Conservation (phyloP, 345 rosid genomes). For the Atalantia buxifolia region DNA sequence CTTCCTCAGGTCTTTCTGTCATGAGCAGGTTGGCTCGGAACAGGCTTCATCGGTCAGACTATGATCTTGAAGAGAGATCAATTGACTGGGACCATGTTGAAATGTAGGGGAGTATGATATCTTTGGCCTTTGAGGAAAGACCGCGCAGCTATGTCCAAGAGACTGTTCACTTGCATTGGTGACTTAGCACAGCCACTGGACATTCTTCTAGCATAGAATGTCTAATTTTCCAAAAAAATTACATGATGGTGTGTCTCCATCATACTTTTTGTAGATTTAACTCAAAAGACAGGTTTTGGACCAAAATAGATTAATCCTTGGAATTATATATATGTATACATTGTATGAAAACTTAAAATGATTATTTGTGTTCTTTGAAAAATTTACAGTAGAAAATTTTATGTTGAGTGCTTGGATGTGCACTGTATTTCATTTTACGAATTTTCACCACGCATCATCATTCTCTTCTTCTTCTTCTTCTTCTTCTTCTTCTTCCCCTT, state of each 20-base stretch:
- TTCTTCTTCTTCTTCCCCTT: no score
- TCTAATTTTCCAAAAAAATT: neutral
- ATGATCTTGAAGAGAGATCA: conserved; percentile 38
- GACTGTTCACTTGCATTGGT: neutral
- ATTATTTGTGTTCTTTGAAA: neutral
- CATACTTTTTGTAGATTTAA: neutral
- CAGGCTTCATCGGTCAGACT: conserved; percentile 45
- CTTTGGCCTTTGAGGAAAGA: neutral
- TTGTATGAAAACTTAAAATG: neutral
- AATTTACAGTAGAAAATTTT: neutral
- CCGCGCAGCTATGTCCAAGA: neutral
- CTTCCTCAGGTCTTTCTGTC: conserved; percentile 58
- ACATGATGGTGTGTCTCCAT: neutral
- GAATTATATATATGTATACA: neutral
- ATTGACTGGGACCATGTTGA: conserved; percentile 57
- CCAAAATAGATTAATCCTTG: neutral
- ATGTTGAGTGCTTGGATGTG: neutral
- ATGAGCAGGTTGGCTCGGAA: conserved; percentile 64
- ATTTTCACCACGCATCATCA: neutral
- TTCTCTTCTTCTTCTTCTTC: no score
- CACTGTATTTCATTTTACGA: neutral
- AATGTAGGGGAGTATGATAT: conserved; percentile 33
- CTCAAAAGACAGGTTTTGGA: neutral
- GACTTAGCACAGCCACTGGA: neutral
- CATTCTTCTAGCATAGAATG: neutral